Evolutionary conservation across 352 stramenopile genomes (phyloP), one percentile per base, ranked within the genome.

Genomic region (Pythium oligandrum): DNA sequence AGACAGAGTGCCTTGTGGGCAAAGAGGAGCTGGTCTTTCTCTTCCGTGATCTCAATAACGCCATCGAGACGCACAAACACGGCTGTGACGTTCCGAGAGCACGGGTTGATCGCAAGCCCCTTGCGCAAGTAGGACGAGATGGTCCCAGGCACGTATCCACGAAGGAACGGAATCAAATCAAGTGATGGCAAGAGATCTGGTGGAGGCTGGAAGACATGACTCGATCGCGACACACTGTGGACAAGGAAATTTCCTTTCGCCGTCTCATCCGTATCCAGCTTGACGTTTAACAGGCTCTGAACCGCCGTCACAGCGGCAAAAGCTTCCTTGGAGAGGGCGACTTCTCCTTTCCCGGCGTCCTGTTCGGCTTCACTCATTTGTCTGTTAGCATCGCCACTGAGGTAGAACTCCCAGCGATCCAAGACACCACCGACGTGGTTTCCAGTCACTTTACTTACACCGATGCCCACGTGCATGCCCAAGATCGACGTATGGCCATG

Each of bases 341-440:
- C 68, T 51, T 95, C 63, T 3, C 83, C 86, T 45, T 82, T 87
- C 36, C 65, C 57, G 0, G 85, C 78, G 49, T 85, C 73, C 40
- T 83, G 70, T 26, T 95, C 83, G 0, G 83, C 78, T 34, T 66
- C 55, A 39, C 78, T 88, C 75, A 93, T 90, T 40, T 96, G 81
- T 0, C 78, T 48, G 44, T 90, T 93, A n/a, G 79, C 85, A 39
- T 88, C 75, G 31, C 86, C 86, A 9, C 78, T 85, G 10, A 95
- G 50, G 49, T 93, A 93, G 52, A 95, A 95, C 50, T 96, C 86
- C 83, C 83, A 96, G 0, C 85, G 75, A 43, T 93, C 80, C 4
- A 90, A 55, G 8, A 93, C 68, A 3, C 86, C 86, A 2, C 86
- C 86, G 2, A 96, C 80, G 57, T 94, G 82, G 48, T 91, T 90